Evolutionary conservation across 768 basidiomycete species (phyloP).

Genomic region (Agaricus blazei): DNA sequence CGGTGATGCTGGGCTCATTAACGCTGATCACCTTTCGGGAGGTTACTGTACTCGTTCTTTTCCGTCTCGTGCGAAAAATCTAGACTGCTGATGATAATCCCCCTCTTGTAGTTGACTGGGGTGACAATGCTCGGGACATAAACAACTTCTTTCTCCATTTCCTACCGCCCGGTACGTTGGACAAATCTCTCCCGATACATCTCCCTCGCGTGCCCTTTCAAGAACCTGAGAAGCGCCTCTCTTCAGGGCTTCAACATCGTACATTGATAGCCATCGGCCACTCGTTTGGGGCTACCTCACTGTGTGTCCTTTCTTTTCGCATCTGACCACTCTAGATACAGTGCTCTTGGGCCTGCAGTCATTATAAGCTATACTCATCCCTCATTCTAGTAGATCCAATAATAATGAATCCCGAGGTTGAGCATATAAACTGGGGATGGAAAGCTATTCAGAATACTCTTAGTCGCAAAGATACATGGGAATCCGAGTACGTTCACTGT

Average conservation of each 20-base stretch:
- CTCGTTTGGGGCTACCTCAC: conserved; percentile 75
- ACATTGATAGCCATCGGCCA: conserved; percentile 70
- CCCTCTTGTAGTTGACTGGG: conserved; percentile 62
- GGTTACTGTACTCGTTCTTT: conserved; percentile 3
- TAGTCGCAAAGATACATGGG: conserved; percentile 58
- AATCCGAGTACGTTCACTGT: conserved; percentile 41
- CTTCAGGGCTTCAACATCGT: conserved; percentile 44
- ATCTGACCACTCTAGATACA: conserved; percentile 19
- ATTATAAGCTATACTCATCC: conserved; percentile 61
- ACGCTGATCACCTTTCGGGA: conserved; percentile 43
- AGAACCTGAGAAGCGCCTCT: conserved; percentile 35
- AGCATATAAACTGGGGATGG: conserved; percentile 10
- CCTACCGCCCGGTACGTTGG: conserved; percentile 40
- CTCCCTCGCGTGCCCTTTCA: conserved; percentile 41
- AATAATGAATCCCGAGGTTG: neutral
- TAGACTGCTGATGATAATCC: neutral
- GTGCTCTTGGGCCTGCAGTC: conserved; percentile 55
- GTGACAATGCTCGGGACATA: conserved; percentile 72
- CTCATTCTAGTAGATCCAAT: conserved; percentile 69
- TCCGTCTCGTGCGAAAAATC: neutral
- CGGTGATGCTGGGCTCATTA: conserved; percentile 75
- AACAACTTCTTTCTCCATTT: conserved; percentile 68
- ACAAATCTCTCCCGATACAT: conserved; percentile 41
- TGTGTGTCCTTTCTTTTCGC: conserved; percentile 37
- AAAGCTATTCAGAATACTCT: conserved; percentile 41